Percentiles rank a stretch among this genome's conserved stretches.
Evolutionary conservation across 805 yeast species (phyloP).

Genomic region (Kluyveromyces dobzhanskii): DNA sequence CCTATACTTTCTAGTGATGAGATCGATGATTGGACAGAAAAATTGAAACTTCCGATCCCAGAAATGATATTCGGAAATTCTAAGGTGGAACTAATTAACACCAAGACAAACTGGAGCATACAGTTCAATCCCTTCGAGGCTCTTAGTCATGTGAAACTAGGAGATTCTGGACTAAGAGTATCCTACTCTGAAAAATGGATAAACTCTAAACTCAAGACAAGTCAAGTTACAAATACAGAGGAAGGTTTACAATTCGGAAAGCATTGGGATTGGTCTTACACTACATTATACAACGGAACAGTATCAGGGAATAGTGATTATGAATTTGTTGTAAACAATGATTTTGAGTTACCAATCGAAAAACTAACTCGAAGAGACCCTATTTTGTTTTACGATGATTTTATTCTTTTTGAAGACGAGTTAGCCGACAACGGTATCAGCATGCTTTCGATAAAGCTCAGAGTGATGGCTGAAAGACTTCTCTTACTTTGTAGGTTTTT

Average conservation of each 20-base stretch:
- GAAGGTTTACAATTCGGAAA: conserved; percentile 54
- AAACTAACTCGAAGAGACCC: conserved; percentile 71
- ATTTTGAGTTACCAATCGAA: conserved; percentile 53
- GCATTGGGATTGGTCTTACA: conserved; percentile 96
- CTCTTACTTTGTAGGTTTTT: conserved; percentile 70
- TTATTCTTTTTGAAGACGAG: conserved; percentile 87
- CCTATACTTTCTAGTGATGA: conserved; percentile 74
- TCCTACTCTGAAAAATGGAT: conserved; percentile 86
- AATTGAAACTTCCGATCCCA: conserved; percentile 73
- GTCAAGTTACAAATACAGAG: conserved; percentile 28
- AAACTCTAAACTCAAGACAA: conserved; percentile 30
- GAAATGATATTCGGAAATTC: conserved; percentile 97
- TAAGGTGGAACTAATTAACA: conserved; percentile 43
- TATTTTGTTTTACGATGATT: conserved; percentile 81
- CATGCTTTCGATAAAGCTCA: conserved; percentile 62
- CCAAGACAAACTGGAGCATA: conserved; percentile 36
- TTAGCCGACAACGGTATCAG: conserved; percentile 93
- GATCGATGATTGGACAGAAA: conserved; percentile 55
- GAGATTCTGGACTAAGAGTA: conserved; percentile 56
- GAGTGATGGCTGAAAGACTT: conserved; percentile 83
- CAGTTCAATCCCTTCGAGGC: conserved; percentile 71
- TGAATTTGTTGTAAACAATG: conserved; percentile 23
- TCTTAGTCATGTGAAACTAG: conserved; percentile 42
- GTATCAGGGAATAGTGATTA: conserved; percentile 3
- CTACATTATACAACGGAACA: conserved; percentile 69